Evolutionary conservation across 345 rosid genomes (phyloP).

Genomic region (Cardamine chenopodiifolia): DNA sequence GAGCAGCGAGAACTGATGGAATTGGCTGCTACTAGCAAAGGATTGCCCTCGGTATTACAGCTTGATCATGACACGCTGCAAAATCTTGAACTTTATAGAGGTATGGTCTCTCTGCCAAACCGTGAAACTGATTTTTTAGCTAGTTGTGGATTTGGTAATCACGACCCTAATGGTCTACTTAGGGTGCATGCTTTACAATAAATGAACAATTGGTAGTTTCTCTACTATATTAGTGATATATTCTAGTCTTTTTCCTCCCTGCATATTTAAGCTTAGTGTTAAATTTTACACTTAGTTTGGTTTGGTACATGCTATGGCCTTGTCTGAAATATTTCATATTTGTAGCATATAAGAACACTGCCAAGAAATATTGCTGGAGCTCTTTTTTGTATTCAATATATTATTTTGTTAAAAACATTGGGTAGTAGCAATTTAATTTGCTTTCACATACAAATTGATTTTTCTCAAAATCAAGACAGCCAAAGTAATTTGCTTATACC

Average conservation of each 20-base stretch:
- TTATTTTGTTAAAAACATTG: background rate
- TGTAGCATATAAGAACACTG: conserved; percentile 23
- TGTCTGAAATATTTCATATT: conserved; percentile 11
- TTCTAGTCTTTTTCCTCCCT: background rate
- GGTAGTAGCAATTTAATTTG: background rate
- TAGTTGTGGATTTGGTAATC: conserved; percentile 15
- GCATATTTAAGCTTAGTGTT: background rate
- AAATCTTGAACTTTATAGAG: conserved; percentile 82
- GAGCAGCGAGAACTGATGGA: conserved; percentile 99
- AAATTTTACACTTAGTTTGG: background rate
- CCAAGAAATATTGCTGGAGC: background rate
- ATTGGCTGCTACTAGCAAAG: conserved; percentile 87
- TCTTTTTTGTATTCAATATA: background rate
- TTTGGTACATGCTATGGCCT: conserved; percentile 19
- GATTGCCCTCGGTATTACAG: conserved; percentile 68
- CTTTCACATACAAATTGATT: background rate
- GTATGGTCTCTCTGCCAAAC: conserved; percentile 45
- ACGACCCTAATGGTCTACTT: conserved; percentile 14
- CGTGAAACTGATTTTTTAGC: conserved; percentile 13
- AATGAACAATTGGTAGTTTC: background rate
- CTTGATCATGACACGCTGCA: conserved; percentile 84
- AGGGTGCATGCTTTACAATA: conserved; percentile 6
- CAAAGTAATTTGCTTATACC: conserved; percentile 19
- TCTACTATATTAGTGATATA: background rate
- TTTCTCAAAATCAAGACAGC: conserved; percentile 6